Percentiles rank a stretch among this genome's conserved stretches.
These are phyloP conservation scores for Atalantia buxifolia DNA, from an alignment of 345 rosid genomes.

Conservation along the genomic window DNA sequence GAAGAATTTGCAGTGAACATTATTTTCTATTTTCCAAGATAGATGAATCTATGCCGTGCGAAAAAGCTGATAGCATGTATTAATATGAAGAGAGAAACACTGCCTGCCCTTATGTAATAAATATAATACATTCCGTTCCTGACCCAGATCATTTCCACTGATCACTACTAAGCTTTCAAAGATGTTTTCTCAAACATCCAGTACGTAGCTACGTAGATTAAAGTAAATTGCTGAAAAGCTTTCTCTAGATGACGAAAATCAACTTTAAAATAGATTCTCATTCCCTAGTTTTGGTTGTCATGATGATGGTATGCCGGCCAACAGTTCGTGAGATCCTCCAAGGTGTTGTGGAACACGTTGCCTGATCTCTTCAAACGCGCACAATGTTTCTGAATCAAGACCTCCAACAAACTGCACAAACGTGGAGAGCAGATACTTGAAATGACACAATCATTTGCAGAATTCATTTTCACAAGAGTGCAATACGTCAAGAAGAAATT, in stretches of 20 bases:
- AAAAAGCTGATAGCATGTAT: background rate
- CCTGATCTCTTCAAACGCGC: slow-evolving; percentile 80
- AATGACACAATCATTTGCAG: background rate
- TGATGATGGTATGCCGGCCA: slow-evolving; percentile 51
- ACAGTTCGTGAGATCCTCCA: slow-evolving; percentile 38
- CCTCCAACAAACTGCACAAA: slow-evolving; percentile 75
- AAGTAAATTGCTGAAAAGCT: background rate
- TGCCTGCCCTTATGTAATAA: background rate
- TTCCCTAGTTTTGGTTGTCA: slow-evolving; percentile 3
- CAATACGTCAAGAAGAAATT: background rate
- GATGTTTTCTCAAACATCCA: background rate
- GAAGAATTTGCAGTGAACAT: too few species aligned
- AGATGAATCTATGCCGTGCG: background rate
- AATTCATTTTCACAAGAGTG: background rate
- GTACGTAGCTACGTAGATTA: background rate
- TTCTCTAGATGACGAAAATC: background rate
- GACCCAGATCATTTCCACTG: background rate
- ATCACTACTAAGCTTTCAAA: background rate
- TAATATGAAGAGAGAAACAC: background rate
- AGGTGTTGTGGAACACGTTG: slow-evolving; percentile 54
- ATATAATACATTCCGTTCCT: background rate
- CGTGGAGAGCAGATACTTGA: background rate
- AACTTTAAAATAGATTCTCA: background rate
- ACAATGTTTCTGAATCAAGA: slow-evolving; percentile 79
- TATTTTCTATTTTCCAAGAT: too few species aligned